Conservation (phyloP, 2,329 filamentous ascomycete species). For the Fusarium sp. region DNA sequence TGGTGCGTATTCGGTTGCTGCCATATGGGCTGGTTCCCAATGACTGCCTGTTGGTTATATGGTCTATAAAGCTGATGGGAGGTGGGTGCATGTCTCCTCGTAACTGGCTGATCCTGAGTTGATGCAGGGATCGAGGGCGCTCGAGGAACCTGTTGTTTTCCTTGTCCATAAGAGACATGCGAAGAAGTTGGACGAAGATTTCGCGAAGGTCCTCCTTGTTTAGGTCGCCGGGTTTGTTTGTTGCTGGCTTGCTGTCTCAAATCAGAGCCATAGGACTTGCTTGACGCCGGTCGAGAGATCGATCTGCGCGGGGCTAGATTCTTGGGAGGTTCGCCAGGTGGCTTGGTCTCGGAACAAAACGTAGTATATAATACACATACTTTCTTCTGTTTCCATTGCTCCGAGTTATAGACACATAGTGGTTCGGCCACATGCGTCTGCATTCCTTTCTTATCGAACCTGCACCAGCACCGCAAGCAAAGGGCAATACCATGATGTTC, state of each 20-base stretch:
- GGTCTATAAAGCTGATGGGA: background rate
- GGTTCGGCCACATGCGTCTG: slow-evolving; percentile 30
- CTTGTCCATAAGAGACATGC: background rate
- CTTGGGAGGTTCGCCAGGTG: slow-evolving; percentile 20
- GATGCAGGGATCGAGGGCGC: background rate
- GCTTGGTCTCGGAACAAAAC: slow-evolving; percentile 27
- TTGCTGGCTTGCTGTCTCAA: slow-evolving; percentile 11
- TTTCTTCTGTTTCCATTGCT: slow-evolving; percentile 36
- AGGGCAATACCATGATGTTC: slow-evolving; percentile 30
- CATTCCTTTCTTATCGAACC: slow-evolving; percentile 32
- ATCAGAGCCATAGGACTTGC: background rate
- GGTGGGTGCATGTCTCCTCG: background rate
- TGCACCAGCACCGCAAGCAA: slow-evolving; percentile 41
- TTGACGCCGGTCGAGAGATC: background rate
- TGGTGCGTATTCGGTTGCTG: background rate
- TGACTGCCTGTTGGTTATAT: background rate
- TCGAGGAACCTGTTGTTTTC: background rate
- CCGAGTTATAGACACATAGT: slow-evolving; percentile 32
- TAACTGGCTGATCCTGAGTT: slow-evolving; percentile 1
- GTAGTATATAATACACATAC: slow-evolving; percentile 37
- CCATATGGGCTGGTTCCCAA: background rate
- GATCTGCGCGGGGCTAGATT: slow-evolving; percentile 8
- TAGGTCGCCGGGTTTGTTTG: background rate
- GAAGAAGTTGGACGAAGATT: background rate
- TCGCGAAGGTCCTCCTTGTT: background rate